Percentiles rank a stretch among this genome's conserved stretches.
Conservation (phyloP, 495 filamentous ascomycete genomes). For the Tuber borchii region DNA sequence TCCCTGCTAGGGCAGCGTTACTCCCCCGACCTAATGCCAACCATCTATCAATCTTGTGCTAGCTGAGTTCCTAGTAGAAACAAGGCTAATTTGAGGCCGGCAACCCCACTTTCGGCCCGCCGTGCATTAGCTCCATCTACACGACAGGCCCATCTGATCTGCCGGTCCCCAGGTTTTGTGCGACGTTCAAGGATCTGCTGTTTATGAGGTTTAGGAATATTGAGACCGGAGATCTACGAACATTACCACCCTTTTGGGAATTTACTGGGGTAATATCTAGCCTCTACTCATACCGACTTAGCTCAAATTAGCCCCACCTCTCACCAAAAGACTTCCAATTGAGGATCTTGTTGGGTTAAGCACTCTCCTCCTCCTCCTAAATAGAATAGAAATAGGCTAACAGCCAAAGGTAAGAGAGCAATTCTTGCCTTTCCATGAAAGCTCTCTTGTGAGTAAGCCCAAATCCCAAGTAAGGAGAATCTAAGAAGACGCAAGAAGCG, state of each 20-base stretch:
- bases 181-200: not conserved
- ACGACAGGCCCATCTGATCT: not conserved
- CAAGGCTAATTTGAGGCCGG: not conserved
- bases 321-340: not conserved
- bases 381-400: not conserved
- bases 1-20: not conserved
- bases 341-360: not conserved
- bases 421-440: not conserved
- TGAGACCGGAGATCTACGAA: not conserved
- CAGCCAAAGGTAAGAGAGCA: not conserved
- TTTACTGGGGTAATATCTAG: not conserved
- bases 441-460: not conserved
- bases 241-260: not conserved
- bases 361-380: not conserved
- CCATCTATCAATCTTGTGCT: not conserved
- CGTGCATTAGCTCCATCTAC: not conserved
- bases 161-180: not conserved
- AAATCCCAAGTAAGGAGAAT: not conserved
- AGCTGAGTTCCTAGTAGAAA: not conserved
- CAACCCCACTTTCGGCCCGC: not conserved
- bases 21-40: not conserved
- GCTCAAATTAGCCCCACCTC: not conserved
- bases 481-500: not conserved
- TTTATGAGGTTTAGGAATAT: not conserved
- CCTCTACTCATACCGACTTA: not conserved